phyloP scores from a whole-genome alignment of 1,139 yeast genomes.

The Hanseniaspora sp. region DNA sequence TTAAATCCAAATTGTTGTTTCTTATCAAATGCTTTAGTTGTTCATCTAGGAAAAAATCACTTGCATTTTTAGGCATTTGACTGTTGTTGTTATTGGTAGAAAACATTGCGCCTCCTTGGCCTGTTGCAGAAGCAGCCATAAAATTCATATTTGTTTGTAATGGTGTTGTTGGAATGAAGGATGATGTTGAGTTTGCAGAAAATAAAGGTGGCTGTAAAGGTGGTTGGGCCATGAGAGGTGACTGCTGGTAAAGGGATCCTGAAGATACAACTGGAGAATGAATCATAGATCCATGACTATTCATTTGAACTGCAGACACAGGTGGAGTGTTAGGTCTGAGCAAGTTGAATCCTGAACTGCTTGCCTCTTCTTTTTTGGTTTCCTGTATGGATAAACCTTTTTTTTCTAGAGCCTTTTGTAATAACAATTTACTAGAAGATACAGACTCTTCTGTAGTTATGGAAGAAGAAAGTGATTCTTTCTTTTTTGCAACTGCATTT shows the following conservation, averaged over 20 bases:
- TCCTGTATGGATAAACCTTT: conserved; percentile 2
- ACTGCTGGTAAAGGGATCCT: not conserved
- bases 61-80: not conserved
- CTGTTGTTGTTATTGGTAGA: not conserved
- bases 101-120: not conserved
- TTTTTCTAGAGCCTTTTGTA: conserved; percentile 12
- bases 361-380: conserved; percentile 5
- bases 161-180: not conserved
- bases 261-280: not conserved
- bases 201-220: not conserved
- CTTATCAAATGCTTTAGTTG: conserved; percentile 62
- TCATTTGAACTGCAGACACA: not conserved
- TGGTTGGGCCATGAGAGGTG: not conserved
- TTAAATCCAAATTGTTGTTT: conserved; percentile 66
- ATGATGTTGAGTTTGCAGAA: not conserved
- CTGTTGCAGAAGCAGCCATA: not conserved
- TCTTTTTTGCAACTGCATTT: conserved; percentile 37
- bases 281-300: not conserved
- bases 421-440: conserved; percentile 4
- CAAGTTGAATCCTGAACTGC: not conserved
- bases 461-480: conserved; percentile 50
- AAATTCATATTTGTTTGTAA: not conserved
- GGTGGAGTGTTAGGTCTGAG: not conserved
- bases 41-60: conserved; percentile 60
- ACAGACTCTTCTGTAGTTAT: conserved; percentile 41